A percentile compares a stretch with the other conserved stretches of the same genome.
Evolutionary conservation across 768 basidiomycete genomes (phyloP).

Genomic region (Kwoniella sp.): DNA sequence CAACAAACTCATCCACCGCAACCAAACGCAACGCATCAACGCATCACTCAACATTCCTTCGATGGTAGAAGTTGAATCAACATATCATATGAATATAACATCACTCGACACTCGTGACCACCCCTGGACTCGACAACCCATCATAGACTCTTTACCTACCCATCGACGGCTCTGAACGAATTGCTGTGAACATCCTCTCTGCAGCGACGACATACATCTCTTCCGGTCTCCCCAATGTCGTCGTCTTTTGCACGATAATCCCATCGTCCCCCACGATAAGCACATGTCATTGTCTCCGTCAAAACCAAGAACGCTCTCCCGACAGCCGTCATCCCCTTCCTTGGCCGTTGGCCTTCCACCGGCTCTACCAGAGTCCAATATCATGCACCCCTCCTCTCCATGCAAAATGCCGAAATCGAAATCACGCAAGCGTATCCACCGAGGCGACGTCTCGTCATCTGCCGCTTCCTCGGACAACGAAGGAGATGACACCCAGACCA

Average conservation of each 20-base stretch:
- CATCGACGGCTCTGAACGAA: not conserved
- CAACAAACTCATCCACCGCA: not conserved
- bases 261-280: not conserved
- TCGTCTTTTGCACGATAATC: not conserved
- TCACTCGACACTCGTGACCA: not conserved
- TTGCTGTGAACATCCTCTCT: not conserved
- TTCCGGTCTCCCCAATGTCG: not conserved
- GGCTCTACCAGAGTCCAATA: conserved; percentile 36
- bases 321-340: conserved; percentile 43
- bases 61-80: not conserved
- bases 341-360: conserved; percentile 46
- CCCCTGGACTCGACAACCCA: not conserved
- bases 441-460: conserved; percentile 48
- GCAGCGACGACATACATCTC: not conserved
- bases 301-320: conserved; percentile 38
- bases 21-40: not conserved
- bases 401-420: conserved; percentile 24
- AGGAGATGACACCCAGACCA: conserved; percentile 22
- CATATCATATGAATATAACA: not conserved
- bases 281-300: conserved; percentile 27
- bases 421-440: conserved; percentile 31
- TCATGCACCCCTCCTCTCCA: conserved; percentile 42
- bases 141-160: not conserved
- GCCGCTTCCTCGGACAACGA: conserved; percentile 36
- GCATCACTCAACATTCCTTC: not conserved